A percentile compares a stretch with the other conserved stretches of the same genome.
phyloP scores from a whole-genome alignment of 139 green algal species.

The Asterochloris erici region DNA sequence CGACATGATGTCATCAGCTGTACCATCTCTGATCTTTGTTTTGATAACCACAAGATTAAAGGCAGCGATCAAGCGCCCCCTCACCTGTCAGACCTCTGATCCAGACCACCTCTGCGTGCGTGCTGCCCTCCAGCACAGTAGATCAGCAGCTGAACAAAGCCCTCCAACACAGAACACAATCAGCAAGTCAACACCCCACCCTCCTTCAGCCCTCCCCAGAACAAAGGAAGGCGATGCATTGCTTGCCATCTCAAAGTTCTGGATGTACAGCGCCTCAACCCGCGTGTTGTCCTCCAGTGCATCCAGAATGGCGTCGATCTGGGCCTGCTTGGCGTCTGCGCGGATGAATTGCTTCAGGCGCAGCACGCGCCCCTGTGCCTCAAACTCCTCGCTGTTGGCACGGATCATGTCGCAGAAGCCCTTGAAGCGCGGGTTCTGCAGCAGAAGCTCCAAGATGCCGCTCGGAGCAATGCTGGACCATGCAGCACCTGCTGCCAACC shows the following conservation, averaged over 20 bases:
- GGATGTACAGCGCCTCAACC: slow-evolving; percentile 65
- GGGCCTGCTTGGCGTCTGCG: slow-evolving; percentile 14
- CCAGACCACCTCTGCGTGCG: too few relatives aligned
- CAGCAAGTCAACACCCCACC: too few relatives aligned
- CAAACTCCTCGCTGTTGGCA: slow-evolving; percentile 36
- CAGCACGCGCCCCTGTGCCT: slow-evolving; percentile 47
- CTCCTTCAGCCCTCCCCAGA: too few relatives aligned
- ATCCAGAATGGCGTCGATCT: slow-evolving; percentile 54
- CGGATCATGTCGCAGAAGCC: slow-evolving; percentile 35
- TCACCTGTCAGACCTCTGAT: too few relatives aligned
- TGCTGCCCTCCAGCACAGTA: too few relatives aligned
- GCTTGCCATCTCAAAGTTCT: slow-evolving; percentile 58
- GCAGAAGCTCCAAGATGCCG: background rate
- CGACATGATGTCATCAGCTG: too few relatives aligned
- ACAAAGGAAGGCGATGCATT: background rate
- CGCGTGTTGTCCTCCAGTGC: slow-evolving; percentile 52
- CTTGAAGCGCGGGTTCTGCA: slow-evolving; percentile 19
- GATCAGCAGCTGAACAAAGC: too few relatives aligned
- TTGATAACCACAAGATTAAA: too few relatives aligned
- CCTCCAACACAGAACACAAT: too few relatives aligned
- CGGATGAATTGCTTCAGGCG: slow-evolving; percentile 54
- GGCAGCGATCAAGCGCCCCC: too few relatives aligned
- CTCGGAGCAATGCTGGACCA: background rate
- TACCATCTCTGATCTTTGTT: too few relatives aligned
- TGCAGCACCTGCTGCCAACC: too few relatives aligned